phyloP scores from a whole-genome alignment of 176 grass and related monocot species.

The Eleusine indica region DNA sequence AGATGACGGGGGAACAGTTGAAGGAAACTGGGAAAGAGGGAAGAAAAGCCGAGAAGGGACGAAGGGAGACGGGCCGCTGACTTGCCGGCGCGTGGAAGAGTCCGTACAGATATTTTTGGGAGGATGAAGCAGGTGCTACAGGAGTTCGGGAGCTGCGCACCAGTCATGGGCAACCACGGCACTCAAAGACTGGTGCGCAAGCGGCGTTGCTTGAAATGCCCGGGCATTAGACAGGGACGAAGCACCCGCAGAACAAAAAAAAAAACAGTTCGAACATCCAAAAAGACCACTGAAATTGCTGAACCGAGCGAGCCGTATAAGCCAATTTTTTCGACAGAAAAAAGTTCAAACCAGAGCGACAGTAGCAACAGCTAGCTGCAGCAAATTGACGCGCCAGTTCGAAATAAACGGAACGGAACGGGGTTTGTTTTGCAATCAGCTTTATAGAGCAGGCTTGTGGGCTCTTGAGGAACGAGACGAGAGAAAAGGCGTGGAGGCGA shows the following conservation, averaged over 20 bases:
- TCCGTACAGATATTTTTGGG: constrained; percentile 45
- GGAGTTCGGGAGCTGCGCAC: constrained; percentile 38
- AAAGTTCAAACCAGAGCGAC: background rate
- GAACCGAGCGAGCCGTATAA: background rate
- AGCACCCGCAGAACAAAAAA: background rate
- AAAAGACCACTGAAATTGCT: background rate
- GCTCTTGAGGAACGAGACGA: background rate
- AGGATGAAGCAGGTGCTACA: constrained; percentile 17
- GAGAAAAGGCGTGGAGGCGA: background rate
- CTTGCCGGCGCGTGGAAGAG: background rate
- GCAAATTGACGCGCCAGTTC: background rate
- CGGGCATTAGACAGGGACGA: background rate
- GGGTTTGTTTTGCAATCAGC: background rate
- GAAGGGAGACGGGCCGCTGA: background rate
- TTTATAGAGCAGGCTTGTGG: background rate
- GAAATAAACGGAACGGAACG: background rate
- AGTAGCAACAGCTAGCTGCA: background rate
- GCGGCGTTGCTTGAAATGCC: background rate
- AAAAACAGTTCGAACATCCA: background rate
- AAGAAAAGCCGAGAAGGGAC: background rate
- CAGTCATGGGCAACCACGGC: constrained; percentile 20
- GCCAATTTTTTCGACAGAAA: background rate
- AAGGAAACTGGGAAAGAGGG: background rate
- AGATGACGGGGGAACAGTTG: background rate
- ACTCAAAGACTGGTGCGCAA: background rate